These are phyloP conservation scores for Castanea sativa DNA, from an alignment of 306 rosid species.

Conservation along the genomic window DNA sequence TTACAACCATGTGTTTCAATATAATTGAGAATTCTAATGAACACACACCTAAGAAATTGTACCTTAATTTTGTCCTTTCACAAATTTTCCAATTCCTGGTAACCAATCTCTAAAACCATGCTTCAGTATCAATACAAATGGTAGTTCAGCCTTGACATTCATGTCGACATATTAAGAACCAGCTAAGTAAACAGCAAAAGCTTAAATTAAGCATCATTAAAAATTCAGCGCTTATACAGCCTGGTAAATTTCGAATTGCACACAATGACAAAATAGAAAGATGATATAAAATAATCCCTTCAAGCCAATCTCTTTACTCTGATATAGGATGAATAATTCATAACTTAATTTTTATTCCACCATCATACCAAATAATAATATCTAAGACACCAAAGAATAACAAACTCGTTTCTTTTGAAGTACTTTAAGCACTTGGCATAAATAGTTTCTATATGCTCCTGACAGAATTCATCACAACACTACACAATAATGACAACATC, in stretches of 20 bases:
- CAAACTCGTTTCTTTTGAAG: not conserved
- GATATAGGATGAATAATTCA: not conserved
- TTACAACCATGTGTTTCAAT: too few relatives aligned
- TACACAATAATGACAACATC: slow-evolving; percentile 31
- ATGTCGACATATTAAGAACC: not conserved
- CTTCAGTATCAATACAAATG: not conserved
- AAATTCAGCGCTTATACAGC: too few relatives aligned
- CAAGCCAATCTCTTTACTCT: not conserved
- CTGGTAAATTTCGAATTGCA: not conserved
- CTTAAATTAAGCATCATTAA: too few relatives aligned
- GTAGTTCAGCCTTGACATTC: not conserved
- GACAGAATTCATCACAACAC: slow-evolving; percentile 18
- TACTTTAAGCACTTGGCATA: not conserved
- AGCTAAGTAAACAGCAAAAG: too few relatives aligned
- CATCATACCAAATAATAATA: not conserved
- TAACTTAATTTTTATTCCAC: slow-evolving; percentile 10
- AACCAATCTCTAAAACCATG: too few relatives aligned
- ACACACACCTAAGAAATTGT: too few relatives aligned
- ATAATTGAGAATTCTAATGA: too few relatives aligned
- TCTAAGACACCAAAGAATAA: not conserved
- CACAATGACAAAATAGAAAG: not conserved
- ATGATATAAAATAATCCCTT: not conserved
- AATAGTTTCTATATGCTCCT: slow-evolving; percentile 20
- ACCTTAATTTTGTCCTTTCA: too few relatives aligned
- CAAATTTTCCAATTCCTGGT: too few relatives aligned